Evolutionary conservation across 306 rosid genomes (phyloP), one percentile per base, ranked within the genome.

Genomic region (Abrus pulchellus): DNA sequence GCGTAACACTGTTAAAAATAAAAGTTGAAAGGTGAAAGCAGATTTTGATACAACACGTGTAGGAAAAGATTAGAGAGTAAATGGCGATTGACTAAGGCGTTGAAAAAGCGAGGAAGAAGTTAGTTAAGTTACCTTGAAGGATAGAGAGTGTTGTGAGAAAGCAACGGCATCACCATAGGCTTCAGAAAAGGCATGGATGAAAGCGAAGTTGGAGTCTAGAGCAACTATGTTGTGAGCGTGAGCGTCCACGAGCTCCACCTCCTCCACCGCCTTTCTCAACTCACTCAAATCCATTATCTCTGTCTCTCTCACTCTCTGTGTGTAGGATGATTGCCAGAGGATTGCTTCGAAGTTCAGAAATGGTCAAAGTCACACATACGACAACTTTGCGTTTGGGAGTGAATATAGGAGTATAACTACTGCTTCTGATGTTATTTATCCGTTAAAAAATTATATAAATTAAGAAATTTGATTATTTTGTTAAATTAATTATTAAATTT

Each of bases 181-280:
- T 85, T 84, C 92, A 34, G 97, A 85, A 86, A 94, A 94, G 82
- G 87, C 77, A 33, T 53, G 74, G 81, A 91, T 88, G 76, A 94
- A 94, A 44, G 94, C 71, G 2, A 87, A 72, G 78, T 68, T 69
- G 28, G 99, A 94, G 32, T 93, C 85, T n/a, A 85, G 9, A 4
- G 90, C 78, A 65, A 93, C 97, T 63, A 94, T 60, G 82, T 89
- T 94, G 90, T 94, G 99, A 4, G 97, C 97, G 60, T 94, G 99
- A 36, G 83, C 97, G 54, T 94, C 99, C 4, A 94, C 92, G 14
- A 91, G 83, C 84, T 91, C 94, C 32, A 84, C 86, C 32, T 88
- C 91, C 10, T 89, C 95, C 29, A 94, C 84, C 3, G 89, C 90
- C 62, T 67, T 81, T 70, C 72, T 88, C 85, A 94, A 82, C 85